Base-by-base conservation (phyloP, 192 early-diverging fungal species). In the Mortierella hygrophila region DNA sequence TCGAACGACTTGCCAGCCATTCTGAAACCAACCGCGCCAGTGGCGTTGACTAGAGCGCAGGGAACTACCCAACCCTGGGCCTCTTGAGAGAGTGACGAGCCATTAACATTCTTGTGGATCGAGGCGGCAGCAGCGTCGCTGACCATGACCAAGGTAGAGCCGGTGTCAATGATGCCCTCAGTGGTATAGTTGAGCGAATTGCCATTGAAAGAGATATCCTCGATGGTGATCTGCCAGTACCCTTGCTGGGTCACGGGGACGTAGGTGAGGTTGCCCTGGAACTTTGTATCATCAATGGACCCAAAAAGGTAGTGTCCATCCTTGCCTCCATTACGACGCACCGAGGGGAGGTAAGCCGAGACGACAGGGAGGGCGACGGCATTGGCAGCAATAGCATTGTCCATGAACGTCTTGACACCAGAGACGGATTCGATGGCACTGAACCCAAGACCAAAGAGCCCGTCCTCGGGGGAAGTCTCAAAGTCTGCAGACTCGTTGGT, bases 401-500 rank as follows among this genome's bases (percentile, higher is more conserved):
- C 89, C 49, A 94, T 82, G 52, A 91, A 91, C 16, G 90, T 90
- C 77, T 88, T 88, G 52, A 86, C 77, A 49, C 88, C 90, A 23
- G 40, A 16, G 21, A 88, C 88, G 35, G 82, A 73, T 9, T 87
- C 68, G 29, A 89, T 85, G 13, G 68, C 49, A 40, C 90, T 85
- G 85, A 91, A 93, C n/a, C 89, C 92, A 18, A 94, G 90, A 41
- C 94, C 94, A 13, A 94, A 77, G 44, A 94, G 81, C 8, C 94
- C 94, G 63, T 94, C 93, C 16, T 93, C 91, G 4, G 88, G 90
- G 42, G 90, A 91, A 5, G 74, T 69, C 46, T 82, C 82, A 76
- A 93, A 94, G 2, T 82, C 82, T 11, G 65, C 76, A 15, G 91
- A 90, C 57, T 91, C 90, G 32, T 83, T 89, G 68, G 86, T 91